Evolutionary conservation across 139 green algal genomes (phyloP).

Genomic region (Zygnema cylindricum): DNA sequence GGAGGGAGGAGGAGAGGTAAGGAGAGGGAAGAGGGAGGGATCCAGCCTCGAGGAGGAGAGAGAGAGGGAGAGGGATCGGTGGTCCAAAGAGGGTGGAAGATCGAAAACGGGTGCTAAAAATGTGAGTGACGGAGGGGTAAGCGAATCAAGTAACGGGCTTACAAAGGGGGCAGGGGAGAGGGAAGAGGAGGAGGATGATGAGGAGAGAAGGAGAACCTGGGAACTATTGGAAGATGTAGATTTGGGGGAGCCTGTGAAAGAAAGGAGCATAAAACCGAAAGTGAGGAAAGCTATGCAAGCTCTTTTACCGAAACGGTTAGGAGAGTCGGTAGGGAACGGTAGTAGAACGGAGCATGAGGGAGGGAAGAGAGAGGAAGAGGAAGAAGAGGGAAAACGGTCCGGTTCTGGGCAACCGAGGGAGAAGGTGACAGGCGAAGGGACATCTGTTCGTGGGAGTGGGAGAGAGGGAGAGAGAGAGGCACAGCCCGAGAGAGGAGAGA

Average conservation of each 20-base stretch:
- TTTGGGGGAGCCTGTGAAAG: background rate
- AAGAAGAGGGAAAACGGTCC: background rate
- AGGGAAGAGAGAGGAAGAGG: background rate
- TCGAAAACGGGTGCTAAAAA: background rate
- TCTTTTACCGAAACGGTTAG: background rate
- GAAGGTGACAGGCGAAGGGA: background rate
- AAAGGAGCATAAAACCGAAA: background rate
- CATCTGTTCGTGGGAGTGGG: too few species aligned
- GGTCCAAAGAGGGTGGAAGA: background rate
- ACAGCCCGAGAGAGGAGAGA: background rate
- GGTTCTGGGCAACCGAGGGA: background rate
- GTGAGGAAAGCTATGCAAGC: background rate
- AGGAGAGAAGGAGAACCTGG: background rate
- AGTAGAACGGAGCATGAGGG: too few species aligned
- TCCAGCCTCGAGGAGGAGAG: conserved; percentile 1
- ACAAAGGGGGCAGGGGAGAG: background rate
- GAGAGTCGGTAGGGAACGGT: background rate
- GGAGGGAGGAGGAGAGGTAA: background rate
- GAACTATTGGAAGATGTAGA: conserved; percentile 29
- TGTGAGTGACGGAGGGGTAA: conserved; percentile 14
- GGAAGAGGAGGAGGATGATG: conserved; percentile 18
- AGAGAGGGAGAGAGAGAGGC: background rate
- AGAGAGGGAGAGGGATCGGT: conserved; percentile 9
- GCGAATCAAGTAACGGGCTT: background rate
- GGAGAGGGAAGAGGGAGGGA: background rate